Percentiles rank a stretch among this genome's conserved stretches.
Evolutionary conservation across 169 alveolate species (phyloP).

Genomic region (Eimeria tenella): DNA sequence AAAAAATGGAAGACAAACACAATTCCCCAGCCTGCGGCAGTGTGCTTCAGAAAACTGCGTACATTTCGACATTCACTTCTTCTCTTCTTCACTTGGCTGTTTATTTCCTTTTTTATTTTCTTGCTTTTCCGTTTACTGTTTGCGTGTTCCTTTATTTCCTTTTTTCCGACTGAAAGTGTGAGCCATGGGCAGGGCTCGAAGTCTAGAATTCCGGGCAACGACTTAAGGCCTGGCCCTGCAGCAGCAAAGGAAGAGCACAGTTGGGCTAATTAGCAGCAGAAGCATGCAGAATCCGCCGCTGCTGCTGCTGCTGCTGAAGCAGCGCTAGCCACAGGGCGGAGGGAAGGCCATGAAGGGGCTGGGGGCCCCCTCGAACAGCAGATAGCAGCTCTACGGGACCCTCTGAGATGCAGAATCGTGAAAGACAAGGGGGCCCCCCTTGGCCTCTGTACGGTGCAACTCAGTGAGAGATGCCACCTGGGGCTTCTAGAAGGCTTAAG

Average conservation of each 20-base stretch:
- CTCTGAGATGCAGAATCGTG: too few relatives aligned
- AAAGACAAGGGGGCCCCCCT: too few relatives aligned
- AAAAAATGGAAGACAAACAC: too few relatives aligned
- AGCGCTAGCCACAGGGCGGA: too few relatives aligned
- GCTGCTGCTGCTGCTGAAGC: background rate
- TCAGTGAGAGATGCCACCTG: too few relatives aligned
- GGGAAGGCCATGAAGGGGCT: background rate
- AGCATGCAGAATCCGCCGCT: background rate
- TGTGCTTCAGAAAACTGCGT: too few relatives aligned
- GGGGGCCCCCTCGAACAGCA: too few relatives aligned
- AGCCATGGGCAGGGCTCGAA: slow-evolving; percentile 82
- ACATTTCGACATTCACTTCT: too few relatives aligned
- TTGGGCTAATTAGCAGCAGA: background rate
- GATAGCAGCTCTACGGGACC: too few relatives aligned
- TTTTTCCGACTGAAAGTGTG: slow-evolving; percentile 82
- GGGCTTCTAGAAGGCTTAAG: too few relatives aligned
- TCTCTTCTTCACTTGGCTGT: background rate
- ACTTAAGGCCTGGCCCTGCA: slow-evolving; percentile 89
- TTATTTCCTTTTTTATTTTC: background rate
- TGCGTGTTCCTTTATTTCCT: slow-evolving; percentile 74
- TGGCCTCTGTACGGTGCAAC: too few relatives aligned
- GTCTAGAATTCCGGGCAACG: slow-evolving; percentile 78
- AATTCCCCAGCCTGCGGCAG: slow-evolving; percentile 11
- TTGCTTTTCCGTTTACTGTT: slow-evolving; percentile 80
- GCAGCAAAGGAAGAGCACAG: background rate